Percentiles rank a stretch among this genome's conserved stretches.
These are phyloP conservation scores for Fraxinus ornus DNA, from an alignment of 305 asterid species.

Conservation along the genomic window DNA sequence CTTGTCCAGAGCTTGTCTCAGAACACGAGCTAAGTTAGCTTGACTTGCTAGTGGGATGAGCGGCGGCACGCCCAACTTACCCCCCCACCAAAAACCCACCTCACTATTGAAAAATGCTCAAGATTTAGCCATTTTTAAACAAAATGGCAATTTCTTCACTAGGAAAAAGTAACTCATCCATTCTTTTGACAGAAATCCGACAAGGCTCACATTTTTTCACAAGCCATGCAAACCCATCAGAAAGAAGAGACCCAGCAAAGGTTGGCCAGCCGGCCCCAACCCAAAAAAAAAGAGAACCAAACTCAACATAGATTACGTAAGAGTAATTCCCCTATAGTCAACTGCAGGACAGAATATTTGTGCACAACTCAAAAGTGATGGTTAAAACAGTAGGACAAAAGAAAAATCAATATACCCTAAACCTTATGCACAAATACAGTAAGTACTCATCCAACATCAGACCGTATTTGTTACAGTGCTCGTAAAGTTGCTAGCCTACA, in stretches of 20 bases:
- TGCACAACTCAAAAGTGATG: background rate
- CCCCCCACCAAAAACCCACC: background rate
- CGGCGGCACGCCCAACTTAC: background rate
- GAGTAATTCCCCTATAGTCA: background rate
- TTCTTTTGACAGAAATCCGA: background rate
- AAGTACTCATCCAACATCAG: constrained; percentile 20
- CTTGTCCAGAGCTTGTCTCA: background rate
- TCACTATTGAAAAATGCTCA: background rate
- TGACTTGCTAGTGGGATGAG: background rate
- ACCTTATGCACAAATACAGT: constrained; percentile 36
- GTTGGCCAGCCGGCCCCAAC: background rate
- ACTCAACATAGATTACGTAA: background rate
- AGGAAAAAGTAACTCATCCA: background rate
- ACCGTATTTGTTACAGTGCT: constrained; percentile 19
- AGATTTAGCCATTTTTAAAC: background rate
- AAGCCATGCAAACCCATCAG: background rate
- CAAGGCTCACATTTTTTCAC: background rate
- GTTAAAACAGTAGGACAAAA: background rate
- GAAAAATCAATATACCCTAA: constrained; percentile 15
- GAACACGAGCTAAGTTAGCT: background rate
- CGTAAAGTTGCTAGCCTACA: constrained; percentile 30
- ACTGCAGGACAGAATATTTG: background rate
- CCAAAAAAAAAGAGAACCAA: background rate
- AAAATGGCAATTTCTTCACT: background rate
- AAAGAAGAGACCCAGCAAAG: background rate